These are phyloP conservation scores for Pinus albicaulis DNA, from an alignment of 75 land plant genomes.

Conservation along the genomic window DNA sequence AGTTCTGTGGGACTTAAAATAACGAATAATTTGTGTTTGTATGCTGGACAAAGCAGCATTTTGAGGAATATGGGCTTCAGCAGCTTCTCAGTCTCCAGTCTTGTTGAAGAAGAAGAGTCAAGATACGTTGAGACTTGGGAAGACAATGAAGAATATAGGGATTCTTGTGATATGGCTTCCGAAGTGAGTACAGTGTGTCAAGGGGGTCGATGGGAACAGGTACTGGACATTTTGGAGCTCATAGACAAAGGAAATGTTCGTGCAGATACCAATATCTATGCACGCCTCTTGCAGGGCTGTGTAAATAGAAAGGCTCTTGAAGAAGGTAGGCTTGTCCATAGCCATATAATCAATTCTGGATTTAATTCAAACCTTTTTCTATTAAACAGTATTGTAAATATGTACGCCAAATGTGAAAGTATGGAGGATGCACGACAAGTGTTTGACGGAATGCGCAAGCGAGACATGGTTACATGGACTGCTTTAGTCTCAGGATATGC, in stretches of 20 bases:
- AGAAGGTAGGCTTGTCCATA: slow-evolving; percentile 3
- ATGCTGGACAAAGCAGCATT: too few relatives aligned
- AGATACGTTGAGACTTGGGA: too few relatives aligned
- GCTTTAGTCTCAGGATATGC: slow-evolving; percentile 13
- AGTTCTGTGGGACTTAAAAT: too few relatives aligned
- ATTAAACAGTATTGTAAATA: slow-evolving; percentile 9
- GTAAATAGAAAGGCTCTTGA: slow-evolving; percentile 13
- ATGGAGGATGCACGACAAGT: slow-evolving; percentile 16
- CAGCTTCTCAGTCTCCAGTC: too few relatives aligned
- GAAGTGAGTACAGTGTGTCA: too few relatives aligned
- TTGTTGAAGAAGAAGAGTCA: too few relatives aligned
- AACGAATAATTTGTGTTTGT: too few relatives aligned
- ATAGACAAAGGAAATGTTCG: slow-evolving; percentile 19
- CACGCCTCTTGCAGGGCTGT: slow-evolving; percentile 27
- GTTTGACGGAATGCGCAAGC: slow-evolving; percentile 15
- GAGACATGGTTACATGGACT: slow-evolving; percentile 18
- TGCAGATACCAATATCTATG: slow-evolving; percentile 18
- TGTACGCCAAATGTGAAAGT: slow-evolving; percentile 16
- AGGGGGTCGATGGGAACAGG: background rate
- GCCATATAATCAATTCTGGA: slow-evolving; percentile 7
- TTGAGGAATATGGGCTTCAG: too few relatives aligned
- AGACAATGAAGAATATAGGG: too few relatives aligned
- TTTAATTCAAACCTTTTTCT: slow-evolving; percentile 9
- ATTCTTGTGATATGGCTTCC: too few relatives aligned
- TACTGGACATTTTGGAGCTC: slow-evolving; percentile 37